Percentiles rank a stretch among this genome's conserved stretches.
Evolutionary conservation across 768 basidiomycete species (phyloP).

Genomic region (Xerocomellus amylosporus): DNA sequence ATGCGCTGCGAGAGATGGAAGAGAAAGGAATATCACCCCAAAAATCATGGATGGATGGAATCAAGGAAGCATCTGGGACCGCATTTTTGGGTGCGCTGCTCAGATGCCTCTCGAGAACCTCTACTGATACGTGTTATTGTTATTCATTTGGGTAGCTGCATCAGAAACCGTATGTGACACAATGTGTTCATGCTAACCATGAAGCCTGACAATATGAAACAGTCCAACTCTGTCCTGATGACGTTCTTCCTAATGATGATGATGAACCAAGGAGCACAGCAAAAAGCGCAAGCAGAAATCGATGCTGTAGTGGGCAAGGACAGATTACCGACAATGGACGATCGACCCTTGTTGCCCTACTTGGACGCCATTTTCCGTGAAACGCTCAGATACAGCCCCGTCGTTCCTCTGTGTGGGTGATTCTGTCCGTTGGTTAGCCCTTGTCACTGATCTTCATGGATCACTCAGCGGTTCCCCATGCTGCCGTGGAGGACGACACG

Average conservation of each 20-base stretch:
- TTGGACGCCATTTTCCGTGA: conserved; percentile 10
- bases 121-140: not conserved
- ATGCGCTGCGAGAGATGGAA: too few species aligned
- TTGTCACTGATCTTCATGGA: not conserved
- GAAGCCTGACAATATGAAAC: not conserved
- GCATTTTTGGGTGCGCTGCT: too few species aligned
- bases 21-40: too few species aligned
- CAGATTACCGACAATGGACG: not conserved
- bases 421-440: not conserved
- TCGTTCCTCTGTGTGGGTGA: conserved; percentile 3
- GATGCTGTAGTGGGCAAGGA: conserved; percentile 3
- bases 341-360: conserved; percentile 9
- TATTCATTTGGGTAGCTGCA: too few species aligned
- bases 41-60: too few species aligned
- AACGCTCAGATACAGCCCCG: not conserved
- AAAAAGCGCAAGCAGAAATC: conserved; percentile 5
- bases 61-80: too few species aligned
- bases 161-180: conserved; percentile 2
- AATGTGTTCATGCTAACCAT: not conserved
- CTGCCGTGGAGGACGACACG: conserved; percentile 36
- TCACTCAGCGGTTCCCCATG: conserved; percentile 25
- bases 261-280: conserved; percentile 1
- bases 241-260: conserved; percentile 13
- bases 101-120: too few species aligned
- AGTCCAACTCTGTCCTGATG: conserved; percentile 4